A percentile compares a stretch with the other conserved stretches of the same genome.
Evolutionary conservation across 108 stramenopile genomes (phyloP).

Genomic region (Schizochytrium sp.): DNA sequence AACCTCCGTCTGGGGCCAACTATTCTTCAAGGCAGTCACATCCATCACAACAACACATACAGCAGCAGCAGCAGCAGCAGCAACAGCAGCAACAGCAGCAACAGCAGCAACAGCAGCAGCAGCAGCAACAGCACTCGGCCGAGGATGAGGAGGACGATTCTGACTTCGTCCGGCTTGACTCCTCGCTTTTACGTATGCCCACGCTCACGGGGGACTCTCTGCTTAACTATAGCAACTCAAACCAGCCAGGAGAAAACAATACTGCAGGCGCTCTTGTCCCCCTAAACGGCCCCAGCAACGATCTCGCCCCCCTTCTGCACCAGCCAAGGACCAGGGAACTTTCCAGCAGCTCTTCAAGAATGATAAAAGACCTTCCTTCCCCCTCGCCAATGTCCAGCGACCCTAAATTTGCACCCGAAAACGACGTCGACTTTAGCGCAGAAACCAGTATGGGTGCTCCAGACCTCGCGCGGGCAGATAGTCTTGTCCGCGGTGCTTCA

Average conservation of each 20-base stretch:
- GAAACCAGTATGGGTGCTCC: background rate
- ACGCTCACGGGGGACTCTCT: background rate
- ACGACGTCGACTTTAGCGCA: background rate
- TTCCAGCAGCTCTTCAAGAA: background rate
- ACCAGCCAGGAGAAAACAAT: too few species aligned
- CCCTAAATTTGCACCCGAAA: too few species aligned
- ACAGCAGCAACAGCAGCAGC: too few species aligned
- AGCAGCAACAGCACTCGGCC: background rate
- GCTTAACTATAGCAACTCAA: background rate
- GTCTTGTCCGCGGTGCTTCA: background rate
- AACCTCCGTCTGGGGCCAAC: too few species aligned
- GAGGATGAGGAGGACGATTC: background rate
- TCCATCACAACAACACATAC: too few species aligned
- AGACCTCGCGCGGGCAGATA: background rate
- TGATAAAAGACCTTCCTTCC: background rate
- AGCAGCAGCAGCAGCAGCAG: too few species aligned
- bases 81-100: too few species aligned
- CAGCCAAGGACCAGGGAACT: background rate
- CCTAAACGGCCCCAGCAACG: background rate
- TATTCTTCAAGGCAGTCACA: too few species aligned
- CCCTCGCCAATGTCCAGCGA: background rate
- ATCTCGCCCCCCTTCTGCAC: background rate
- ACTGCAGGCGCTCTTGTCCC: too few species aligned
- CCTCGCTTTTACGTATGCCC: background rate
- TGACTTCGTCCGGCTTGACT: background rate